Conservation (phyloP, 2,329 filamentous ascomycete species). For the Aspergillus sp. region DNA sequence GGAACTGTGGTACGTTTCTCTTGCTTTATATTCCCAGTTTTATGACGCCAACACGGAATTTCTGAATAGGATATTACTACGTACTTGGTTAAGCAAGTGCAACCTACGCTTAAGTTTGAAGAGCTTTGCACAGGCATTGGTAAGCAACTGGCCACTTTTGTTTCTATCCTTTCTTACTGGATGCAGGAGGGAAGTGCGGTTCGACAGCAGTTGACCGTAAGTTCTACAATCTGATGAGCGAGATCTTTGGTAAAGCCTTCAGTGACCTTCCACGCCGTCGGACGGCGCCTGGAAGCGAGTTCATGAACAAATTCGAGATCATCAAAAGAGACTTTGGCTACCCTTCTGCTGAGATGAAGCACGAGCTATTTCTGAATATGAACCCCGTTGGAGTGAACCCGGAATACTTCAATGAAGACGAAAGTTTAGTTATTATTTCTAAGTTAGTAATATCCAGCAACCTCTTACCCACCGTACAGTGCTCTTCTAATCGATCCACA, state of each 20-base stretch:
- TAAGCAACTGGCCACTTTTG: slow-evolving; percentile 3
- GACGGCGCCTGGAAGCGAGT: slow-evolving; percentile 29
- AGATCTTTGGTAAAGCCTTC: slow-evolving; percentile 31
- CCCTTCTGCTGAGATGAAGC: slow-evolving; percentile 8
- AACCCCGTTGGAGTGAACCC: not conserved
- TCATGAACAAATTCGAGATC: slow-evolving; percentile 36
- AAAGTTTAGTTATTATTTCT: slow-evolving; percentile 6
- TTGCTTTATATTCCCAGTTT: not conserved
- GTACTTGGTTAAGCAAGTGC: slow-evolving; percentile 16
- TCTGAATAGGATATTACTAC: slow-evolving; percentile 20
- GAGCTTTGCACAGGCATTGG: slow-evolving; percentile 10
- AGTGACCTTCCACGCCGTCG: slow-evolving; percentile 21
- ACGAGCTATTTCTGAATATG: slow-evolving; percentile 21
- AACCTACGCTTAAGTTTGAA: slow-evolving; percentile 1
- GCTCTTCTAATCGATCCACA: not conserved
- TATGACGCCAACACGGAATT: too few species aligned
- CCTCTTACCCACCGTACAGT: too few species aligned
- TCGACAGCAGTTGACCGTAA: slow-evolving; percentile 35
- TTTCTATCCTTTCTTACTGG: not conserved
- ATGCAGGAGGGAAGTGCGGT: slow-evolving; percentile 32
- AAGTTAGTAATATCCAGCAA: not conserved
- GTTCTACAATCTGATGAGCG: slow-evolving; percentile 30
- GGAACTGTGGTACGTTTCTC: slow-evolving; percentile 22
- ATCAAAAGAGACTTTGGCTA: slow-evolving; percentile 31
- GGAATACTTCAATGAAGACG: slow-evolving; percentile 5